phyloP scores from a whole-genome alignment of 1,284 basidiomycete species.

The Sphagnurus paluster region DNA sequence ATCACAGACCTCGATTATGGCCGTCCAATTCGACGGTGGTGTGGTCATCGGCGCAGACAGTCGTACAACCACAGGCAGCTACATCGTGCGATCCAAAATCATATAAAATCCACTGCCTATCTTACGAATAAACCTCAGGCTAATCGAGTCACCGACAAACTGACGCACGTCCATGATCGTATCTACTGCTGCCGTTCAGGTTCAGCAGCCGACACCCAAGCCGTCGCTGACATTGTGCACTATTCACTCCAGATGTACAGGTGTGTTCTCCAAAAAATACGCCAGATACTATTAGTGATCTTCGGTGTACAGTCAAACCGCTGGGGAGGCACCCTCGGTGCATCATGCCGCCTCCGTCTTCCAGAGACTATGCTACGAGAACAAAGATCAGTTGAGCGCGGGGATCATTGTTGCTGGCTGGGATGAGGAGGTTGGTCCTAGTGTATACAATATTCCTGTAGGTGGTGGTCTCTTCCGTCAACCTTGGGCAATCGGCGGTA shows the following conservation, averaged over 20 bases:
- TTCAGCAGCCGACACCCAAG: slow-evolving; percentile 97
- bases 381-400: slow-evolving; percentile 88
- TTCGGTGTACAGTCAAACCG: slow-evolving; percentile 55
- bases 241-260: slow-evolving; percentile 84
- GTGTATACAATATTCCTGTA: slow-evolving; percentile 95
- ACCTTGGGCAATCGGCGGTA: slow-evolving; percentile 96
- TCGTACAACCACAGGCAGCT: slow-evolving; percentile 95
- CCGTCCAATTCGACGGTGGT: slow-evolving; percentile 93
- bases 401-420: slow-evolving; percentile 99
- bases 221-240: slow-evolving; percentile 92
- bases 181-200: slow-evolving; percentile 99
- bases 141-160: slow-evolving; percentile 98
- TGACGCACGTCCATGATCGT: slow-evolving; percentile 95
- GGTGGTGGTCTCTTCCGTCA: slow-evolving; percentile 93
- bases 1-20: slow-evolving; percentile 96
- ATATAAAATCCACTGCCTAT: neutral
- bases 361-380: slow-evolving; percentile 90
- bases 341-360: slow-evolving; percentile 84
- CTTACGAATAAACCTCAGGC: slow-evolving; percentile 51
- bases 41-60: slow-evolving; percentile 97
- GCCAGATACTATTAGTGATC: slow-evolving; percentile 5
- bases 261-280: slow-evolving; percentile 36
- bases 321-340: slow-evolving; percentile 74
- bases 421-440: slow-evolving; percentile 92
- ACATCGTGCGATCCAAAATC: slow-evolving; percentile 68